Conservation (phyloP, 176 grass and related monocot genomes). For the Dendrocalamus sinicus region DNA sequence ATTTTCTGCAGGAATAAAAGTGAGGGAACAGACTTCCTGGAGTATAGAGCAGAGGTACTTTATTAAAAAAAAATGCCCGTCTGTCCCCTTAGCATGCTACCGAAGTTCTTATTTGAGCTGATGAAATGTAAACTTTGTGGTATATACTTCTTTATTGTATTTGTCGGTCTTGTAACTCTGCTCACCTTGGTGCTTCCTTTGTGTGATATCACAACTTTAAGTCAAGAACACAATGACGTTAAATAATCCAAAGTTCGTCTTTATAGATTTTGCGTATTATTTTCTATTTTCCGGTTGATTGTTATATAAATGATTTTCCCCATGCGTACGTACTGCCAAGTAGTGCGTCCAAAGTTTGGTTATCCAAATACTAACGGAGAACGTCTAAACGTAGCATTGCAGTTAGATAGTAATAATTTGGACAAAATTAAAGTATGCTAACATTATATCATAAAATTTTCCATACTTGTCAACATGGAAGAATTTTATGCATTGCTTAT, state of each 20-base stretch:
- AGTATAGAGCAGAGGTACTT: background rate
- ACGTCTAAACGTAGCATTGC: too few relatives aligned
- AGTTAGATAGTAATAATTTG: too few relatives aligned
- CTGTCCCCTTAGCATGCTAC: background rate
- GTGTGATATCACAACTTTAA: background rate
- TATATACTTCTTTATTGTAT: background rate
- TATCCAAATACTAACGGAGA: too few relatives aligned
- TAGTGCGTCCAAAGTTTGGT: too few relatives aligned
- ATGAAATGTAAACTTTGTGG: background rate
- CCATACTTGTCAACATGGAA: too few relatives aligned
- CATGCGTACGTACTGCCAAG: too few relatives aligned
- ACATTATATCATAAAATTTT: too few relatives aligned
- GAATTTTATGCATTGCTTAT: too few relatives aligned
- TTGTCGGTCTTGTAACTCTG: background rate
- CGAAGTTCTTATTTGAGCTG: background rate
- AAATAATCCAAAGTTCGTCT: background rate
- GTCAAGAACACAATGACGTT: background rate
- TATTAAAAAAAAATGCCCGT: background rate
- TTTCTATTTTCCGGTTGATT: too few relatives aligned
- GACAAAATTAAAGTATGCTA: too few relatives aligned
- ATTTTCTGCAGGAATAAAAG: constrained; percentile 19
- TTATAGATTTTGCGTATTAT: too few relatives aligned
- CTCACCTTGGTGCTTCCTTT: background rate
- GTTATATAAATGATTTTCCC: too few relatives aligned
- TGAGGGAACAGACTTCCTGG: background rate